Evolutionary conservation across 148 eudicot species (phyloP).

Genomic region (Chenopodium album): DNA sequence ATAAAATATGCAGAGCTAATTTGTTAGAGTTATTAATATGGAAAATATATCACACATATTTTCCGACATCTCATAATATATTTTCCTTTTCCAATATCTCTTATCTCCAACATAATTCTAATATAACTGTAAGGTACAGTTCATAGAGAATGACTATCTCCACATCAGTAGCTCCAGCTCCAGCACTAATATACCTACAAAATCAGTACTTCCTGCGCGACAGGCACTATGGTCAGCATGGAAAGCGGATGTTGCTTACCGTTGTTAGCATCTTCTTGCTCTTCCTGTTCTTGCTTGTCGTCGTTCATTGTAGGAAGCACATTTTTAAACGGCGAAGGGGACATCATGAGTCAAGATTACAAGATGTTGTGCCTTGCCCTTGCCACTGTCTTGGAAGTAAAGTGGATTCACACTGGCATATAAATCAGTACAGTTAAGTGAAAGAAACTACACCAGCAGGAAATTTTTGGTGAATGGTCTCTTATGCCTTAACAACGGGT

Average conservation of each 20-base stretch:
- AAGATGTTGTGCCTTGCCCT: not conserved
- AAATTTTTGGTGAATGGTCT: too few species aligned
- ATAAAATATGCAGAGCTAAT: too few species aligned
- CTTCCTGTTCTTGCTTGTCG: not conserved
- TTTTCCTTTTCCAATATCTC: too few species aligned
- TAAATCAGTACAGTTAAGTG: too few species aligned
- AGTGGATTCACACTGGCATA: not conserved
- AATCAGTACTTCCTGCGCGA: not conserved
- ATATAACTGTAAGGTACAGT: too few species aligned
- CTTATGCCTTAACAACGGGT: too few species aligned
- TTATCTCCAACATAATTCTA: too few species aligned
- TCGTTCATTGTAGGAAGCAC: slow-evolving; percentile 14
- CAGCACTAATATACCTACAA: not conserved
- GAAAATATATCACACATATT: too few species aligned
- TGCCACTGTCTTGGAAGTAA: not conserved
- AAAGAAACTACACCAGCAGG: too few species aligned
- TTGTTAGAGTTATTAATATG: too few species aligned
- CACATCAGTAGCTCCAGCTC: not conserved
- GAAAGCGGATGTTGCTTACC: slow-evolving; percentile 13
- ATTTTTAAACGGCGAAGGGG: not conserved
- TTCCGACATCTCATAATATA: too few species aligned
- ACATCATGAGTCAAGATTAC: not conserved
- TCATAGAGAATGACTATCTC: not conserved
- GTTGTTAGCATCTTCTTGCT: not conserved
- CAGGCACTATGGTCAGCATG: slow-evolving; percentile 3